Evolutionary conservation across 2,329 filamentous ascomycete species (phyloP), one percentile per base, ranked within the genome.

Genomic region (Nigrograna mackinnonii): DNA sequence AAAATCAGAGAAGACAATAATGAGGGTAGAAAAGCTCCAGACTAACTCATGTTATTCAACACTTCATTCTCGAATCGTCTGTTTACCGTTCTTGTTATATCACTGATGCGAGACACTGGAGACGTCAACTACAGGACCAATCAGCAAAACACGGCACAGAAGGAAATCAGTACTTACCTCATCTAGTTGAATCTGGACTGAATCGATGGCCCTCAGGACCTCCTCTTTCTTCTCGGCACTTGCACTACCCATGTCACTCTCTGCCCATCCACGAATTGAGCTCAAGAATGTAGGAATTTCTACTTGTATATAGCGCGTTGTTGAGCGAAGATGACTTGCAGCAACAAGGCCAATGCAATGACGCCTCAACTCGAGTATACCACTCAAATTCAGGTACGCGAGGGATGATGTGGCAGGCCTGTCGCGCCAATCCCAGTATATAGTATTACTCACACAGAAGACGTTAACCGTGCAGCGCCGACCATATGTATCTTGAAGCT

Each of bases 401-500:
- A 60, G 39, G 4, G 66, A 54, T 3, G 32, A 39, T 7, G 53
- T 44, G 13, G 32, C 57, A 1, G 59, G 44, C 2, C 39, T 17
- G 1, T 55, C 20, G 4, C 73, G 64, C 13, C 70, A 26, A 0
- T 66, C 47, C 70, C 69, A 70, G 52, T 78, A 78, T 3, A 66
- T 44, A 1, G 38, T 58, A 46, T 77, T 78, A 52, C 74, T 74
- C 7, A 73, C 67, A 37, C 74, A 77, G 44, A 77, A 77, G 74
- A 64, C 3, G 50, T 54, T 21, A 73, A 46, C 2, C n/a, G n/a
- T n/a, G n/a, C n/a, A n/a, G n/a, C n/a, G n/a, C n/a, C n/a, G n/a
- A n/a, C n/a, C n/a, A n/a, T n/a, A n/a, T n/a, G n/a, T n/a, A n/a
- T n/a, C n/a, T n/a, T n/a, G n/a, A n/a, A n/a, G n/a, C n/a, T n/a